A percentile compares a stretch with the other conserved stretches of the same genome.
phyloP scores from a whole-genome alignment of 1,139 yeast species.

The Suhomyces wounanorum region DNA sequence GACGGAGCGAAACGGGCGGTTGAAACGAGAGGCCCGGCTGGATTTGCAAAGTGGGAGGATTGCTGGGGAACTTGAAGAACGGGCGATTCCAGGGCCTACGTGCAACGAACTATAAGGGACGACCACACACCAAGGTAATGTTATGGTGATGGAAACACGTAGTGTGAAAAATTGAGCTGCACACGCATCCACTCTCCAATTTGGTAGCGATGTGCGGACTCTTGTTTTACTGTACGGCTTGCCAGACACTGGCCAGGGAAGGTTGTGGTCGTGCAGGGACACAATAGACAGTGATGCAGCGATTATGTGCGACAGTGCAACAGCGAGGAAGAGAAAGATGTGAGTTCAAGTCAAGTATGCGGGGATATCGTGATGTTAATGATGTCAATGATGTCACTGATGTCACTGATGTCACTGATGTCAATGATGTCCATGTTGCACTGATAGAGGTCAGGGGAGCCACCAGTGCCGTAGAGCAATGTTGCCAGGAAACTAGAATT shows the following conservation, averaged over 20 bases:
- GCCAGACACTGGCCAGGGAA: no score
- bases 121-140: not conserved
- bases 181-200: not conserved
- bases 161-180: constrained; percentile 1
- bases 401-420: not conserved
- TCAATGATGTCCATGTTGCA: not conserved
- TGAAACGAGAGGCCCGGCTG: not conserved
- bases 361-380: no score
- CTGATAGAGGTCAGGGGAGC: not conserved
- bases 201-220: no score
- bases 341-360: no score
- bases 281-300: no score
- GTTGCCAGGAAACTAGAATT: not conserved
- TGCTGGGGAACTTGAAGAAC: not conserved
- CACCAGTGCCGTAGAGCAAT: not conserved
- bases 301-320: no score
- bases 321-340: no score
- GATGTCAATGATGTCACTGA: not conserved
- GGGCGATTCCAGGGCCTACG: not conserved
- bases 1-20: not conserved
- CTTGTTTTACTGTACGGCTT: no score
- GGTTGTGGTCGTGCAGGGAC: no score
- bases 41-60: not conserved
- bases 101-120: not conserved
- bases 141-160: constrained; percentile 6